phyloP scores from a whole-genome alignment of 1,284 basidiomycete species.

The Trichosporon faecale region DNA sequence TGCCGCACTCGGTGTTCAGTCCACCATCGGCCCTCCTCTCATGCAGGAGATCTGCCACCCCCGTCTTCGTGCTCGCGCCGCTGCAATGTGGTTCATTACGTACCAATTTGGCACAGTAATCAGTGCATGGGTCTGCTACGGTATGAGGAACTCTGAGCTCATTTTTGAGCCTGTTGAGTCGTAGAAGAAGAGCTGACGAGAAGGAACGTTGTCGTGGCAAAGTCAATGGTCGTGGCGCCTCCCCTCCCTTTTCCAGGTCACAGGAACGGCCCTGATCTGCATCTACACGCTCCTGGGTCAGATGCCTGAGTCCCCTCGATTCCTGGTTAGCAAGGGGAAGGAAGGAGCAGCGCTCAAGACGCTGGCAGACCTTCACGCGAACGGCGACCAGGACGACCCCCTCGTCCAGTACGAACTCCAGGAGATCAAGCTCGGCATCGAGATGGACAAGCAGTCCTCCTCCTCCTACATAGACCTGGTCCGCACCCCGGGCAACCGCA shows the following conservation, averaged over 20 bases:
- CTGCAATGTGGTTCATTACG: slow-evolving; percentile 54
- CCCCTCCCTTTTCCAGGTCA: slow-evolving; percentile 64
- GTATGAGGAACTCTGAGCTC: too few species aligned
- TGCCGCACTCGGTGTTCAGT: slow-evolving; percentile 11
- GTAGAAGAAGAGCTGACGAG: too few species aligned
- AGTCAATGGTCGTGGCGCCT: slow-evolving; percentile 50
- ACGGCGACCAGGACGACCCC: slow-evolving; percentile 27
- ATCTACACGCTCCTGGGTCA: slow-evolving; percentile 52
- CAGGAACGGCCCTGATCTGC: slow-evolving; percentile 27
- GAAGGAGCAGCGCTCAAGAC: slow-evolving; percentile 55
- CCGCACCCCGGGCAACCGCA: slow-evolving; percentile 48
- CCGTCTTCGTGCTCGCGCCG: slow-evolving; percentile 62
- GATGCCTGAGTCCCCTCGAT: slow-evolving; percentile 61
- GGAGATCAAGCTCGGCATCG: slow-evolving; percentile 45
- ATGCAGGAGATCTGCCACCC: slow-evolving; percentile 56
- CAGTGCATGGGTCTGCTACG: slow-evolving; percentile 34
- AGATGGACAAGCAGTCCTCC: neutral
- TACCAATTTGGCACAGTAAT: slow-evolving; percentile 62
- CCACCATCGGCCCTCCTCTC: slow-evolving; percentile 11
- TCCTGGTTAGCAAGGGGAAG: slow-evolving; percentile 59
- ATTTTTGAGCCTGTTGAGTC: too few species aligned
- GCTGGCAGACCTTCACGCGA: slow-evolving; percentile 46
- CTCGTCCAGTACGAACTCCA: slow-evolving; percentile 36
- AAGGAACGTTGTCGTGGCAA: slow-evolving; percentile 23
- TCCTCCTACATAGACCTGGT: slow-evolving; percentile 32